phyloP scores from a whole-genome alignment of 805 yeast genomes.

The Sungouiozyma intestinalis region DNA sequence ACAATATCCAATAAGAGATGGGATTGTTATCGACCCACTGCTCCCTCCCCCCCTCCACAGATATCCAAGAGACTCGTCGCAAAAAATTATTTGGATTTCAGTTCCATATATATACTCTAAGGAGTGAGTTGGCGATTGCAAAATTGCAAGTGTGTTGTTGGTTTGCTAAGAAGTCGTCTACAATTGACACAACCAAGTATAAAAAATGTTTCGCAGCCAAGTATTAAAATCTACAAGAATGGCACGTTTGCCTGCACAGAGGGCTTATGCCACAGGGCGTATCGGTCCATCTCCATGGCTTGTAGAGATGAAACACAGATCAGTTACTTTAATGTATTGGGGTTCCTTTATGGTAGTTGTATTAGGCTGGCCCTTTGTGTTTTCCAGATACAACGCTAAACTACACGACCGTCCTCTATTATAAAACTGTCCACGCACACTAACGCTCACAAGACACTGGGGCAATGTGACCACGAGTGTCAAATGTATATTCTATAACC shows the following conservation, averaged over 20 bases:
- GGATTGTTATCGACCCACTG: not conserved
- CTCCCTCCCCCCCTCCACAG: too few species aligned
- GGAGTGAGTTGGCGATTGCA: too few species aligned
- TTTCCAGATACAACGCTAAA: conserved; percentile 3
- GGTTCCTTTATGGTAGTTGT: conserved; percentile 9
- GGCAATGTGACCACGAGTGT: not conserved
- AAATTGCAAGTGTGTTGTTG: too few species aligned
- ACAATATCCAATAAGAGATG: not conserved
- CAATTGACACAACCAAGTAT: not conserved
- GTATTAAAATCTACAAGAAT: not conserved
- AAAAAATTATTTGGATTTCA: too few species aligned
- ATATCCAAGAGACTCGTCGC: too few species aligned
- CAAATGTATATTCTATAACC: not conserved
- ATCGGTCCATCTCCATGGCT: conserved; percentile 15
- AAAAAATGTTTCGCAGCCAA: not conserved
- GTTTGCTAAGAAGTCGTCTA: too few species aligned
- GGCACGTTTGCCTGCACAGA: not conserved
- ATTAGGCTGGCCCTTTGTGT: conserved; percentile 25
- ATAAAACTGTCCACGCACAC: not conserved
- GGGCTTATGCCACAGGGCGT: not conserved
- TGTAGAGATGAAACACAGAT: conserved; percentile 18
- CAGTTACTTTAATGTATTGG: conserved; percentile 14
- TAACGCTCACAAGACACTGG: too few species aligned
- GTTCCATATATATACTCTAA: too few species aligned
- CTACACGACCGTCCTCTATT: not conserved